These are phyloP conservation scores for Prosopis cineraria DNA, from an alignment of 306 rosid species.

Conservation along the genomic window DNA sequence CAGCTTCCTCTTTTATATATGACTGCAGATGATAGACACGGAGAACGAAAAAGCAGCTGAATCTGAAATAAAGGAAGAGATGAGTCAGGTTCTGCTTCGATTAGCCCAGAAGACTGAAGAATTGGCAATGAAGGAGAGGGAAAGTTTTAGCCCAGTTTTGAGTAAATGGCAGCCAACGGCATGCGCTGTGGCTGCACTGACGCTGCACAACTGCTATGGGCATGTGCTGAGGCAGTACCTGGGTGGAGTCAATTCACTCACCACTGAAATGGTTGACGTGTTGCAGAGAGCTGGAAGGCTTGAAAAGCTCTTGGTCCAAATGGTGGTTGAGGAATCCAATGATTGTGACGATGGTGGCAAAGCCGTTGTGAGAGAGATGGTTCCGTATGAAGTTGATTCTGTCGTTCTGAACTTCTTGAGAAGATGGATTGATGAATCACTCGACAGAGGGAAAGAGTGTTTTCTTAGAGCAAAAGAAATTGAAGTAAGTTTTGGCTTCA, in stretches of 20 bases:
- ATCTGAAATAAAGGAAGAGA: constrained; percentile 48
- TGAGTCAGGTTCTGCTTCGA: constrained; percentile 52
- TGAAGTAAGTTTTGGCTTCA: constrained; percentile 56
- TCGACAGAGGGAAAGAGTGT: constrained; percentile 56
- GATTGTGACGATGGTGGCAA: constrained; percentile 77
- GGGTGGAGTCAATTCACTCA: constrained; percentile 51
- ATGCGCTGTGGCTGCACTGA: constrained; percentile 72
- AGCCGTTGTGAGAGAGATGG: constrained; percentile 72
- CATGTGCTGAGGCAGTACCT: constrained; percentile 71
- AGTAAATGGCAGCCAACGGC: constrained; percentile 72
- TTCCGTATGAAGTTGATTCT: constrained; percentile 84
- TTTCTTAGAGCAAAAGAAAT: constrained; percentile 68
- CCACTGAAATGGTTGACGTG: constrained; percentile 61
- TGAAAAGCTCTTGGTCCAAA: constrained; percentile 81
- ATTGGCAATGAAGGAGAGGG: constrained; percentile 78
- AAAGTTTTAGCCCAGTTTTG: constrained; percentile 64
- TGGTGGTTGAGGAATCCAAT: constrained; percentile 77
- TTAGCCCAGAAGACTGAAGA: constrained; percentile 84
- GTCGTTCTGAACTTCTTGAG: constrained; percentile 66
- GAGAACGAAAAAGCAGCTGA: constrained; percentile 42
- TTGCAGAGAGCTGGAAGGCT: constrained; percentile 74
- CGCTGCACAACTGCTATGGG: constrained; percentile 81
- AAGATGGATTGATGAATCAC: constrained; percentile 69
- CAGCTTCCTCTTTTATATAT: neutral
- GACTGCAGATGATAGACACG: constrained; percentile 52